phyloP scores from a whole-genome alignment of 2,329 filamentous ascomycete species.

The Pyricularia pennisetigena region DNA sequence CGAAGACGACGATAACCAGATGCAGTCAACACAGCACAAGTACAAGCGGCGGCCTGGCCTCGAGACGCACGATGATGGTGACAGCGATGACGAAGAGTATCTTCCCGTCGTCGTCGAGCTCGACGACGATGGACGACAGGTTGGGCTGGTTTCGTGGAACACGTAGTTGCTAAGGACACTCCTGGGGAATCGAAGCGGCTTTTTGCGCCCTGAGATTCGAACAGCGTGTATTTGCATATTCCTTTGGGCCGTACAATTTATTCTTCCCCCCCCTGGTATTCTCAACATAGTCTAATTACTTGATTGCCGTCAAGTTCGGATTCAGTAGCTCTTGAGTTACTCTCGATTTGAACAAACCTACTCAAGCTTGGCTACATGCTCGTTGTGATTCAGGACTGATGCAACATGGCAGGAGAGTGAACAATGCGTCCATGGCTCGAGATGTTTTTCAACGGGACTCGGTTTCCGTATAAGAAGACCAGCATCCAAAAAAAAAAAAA shows the following conservation, averaged over 20 bases:
- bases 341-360: too few species aligned
- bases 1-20: constrained; percentile 23
- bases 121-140: constrained; percentile 40
- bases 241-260: background rate
- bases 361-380: too few species aligned
- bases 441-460: too few species aligned
- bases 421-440: too few species aligned
- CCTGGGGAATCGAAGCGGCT: background rate
- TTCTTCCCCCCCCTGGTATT: background rate
- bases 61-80: constrained; percentile 30
- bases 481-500: too few species aligned
- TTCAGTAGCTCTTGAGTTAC: background rate
- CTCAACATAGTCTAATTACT: background rate
- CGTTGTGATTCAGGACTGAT: too few species aligned
- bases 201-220: background rate
- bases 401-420: too few species aligned
- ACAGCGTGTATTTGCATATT: background rate
- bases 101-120: constrained; percentile 42
- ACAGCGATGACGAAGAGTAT: constrained; percentile 39
- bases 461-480: too few species aligned
- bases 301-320: background rate
- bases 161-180: constrained; percentile 3
- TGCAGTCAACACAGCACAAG: background rate
- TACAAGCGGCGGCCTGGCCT: constrained; percentile 23
- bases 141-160: constrained; percentile 39